These are phyloP conservation scores for Chenopodium album DNA, from an alignment of 148 eudicot species.

Conservation along the genomic window DNA sequence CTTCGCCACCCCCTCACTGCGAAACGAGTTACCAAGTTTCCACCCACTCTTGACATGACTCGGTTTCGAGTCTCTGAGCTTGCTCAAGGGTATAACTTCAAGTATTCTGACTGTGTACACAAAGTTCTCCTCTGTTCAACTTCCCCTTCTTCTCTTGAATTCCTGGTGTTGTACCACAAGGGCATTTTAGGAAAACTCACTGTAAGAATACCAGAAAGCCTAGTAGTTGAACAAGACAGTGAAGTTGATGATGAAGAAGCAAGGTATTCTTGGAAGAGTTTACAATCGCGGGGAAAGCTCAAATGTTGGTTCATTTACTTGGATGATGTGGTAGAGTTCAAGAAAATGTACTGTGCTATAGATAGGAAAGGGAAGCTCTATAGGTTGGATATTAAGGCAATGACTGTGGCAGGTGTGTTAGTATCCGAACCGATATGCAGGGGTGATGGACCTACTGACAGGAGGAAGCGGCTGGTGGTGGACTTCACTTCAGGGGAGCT, in stretches of 20 bases:
- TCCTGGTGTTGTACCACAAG: constrained; percentile 7
- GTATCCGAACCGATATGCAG: not conserved
- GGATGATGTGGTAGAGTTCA: constrained; percentile 17
- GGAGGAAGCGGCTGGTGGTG: constrained; percentile 29
- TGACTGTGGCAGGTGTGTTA: not conserved
- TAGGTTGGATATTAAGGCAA: not conserved
- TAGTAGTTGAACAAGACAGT: not conserved
- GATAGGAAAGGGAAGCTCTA: constrained; percentile 17
- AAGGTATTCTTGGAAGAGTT: not conserved
- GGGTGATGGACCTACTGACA: not conserved
- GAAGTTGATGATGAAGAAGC: not conserved
- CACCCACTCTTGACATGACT: not conserved
- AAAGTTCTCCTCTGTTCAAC: constrained; percentile 16
- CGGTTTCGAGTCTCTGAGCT: not conserved
- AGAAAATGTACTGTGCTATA: not conserved
- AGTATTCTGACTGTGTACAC: constrained; percentile 1
- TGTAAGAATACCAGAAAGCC: not conserved
- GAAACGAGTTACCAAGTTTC: not conserved
- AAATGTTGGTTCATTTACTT: not conserved
- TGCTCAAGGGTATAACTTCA: constrained; percentile 18
- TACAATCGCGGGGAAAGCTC: not conserved
- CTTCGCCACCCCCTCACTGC: constrained; percentile 20
- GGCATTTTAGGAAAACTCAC: constrained; percentile 17
- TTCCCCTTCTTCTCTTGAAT: constrained; percentile 3
- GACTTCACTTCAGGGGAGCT: constrained; percentile 6